Evolutionary conservation across 805 yeast genomes (phyloP).

Genomic region (Candida sakaeoensis): DNA sequence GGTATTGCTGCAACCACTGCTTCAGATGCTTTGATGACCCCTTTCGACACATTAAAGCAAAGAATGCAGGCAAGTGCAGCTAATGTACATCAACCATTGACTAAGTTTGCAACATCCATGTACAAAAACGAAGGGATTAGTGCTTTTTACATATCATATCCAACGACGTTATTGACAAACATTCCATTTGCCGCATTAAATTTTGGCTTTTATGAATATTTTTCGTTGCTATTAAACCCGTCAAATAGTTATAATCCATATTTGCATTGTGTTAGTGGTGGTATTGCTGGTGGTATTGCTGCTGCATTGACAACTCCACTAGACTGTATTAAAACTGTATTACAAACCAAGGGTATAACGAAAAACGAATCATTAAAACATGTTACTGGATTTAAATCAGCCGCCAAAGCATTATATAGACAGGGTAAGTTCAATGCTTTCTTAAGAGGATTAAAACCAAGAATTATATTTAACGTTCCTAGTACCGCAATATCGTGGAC

Average conservation of each 20-base stretch:
- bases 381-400: constrained; percentile 66
- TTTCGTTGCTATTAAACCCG: constrained; percentile 78
- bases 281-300: constrained; percentile 89
- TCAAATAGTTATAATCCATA: constrained; percentile 77
- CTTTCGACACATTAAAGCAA: constrained; percentile 93
- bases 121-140: constrained; percentile 61
- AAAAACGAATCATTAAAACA: constrained; percentile 45
- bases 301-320: constrained; percentile 94
- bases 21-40: constrained; percentile 94
- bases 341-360: constrained; percentile 74
- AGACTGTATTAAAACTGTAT: constrained; percentile 86
- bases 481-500: constrained; percentile 98
- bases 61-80: constrained; percentile 67
- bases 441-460: constrained; percentile 80
- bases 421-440: constrained; percentile 67
- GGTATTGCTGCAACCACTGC: constrained; percentile 93
- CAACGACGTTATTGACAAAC: constrained; percentile 87
- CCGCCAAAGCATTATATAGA: constrained; percentile 62
- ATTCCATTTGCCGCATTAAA: constrained; percentile 94
- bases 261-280: constrained; percentile 89
- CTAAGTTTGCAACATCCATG: constrained; percentile 43
- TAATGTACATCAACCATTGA: constrained; percentile 4
- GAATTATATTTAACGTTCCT: constrained; percentile 90
- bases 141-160: constrained; percentile 91
- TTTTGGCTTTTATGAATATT: constrained; percentile 86